Evolutionary conservation across 2,329 filamentous ascomycete genomes (phyloP).

Genomic region (Aspergillus neotritici): DNA sequence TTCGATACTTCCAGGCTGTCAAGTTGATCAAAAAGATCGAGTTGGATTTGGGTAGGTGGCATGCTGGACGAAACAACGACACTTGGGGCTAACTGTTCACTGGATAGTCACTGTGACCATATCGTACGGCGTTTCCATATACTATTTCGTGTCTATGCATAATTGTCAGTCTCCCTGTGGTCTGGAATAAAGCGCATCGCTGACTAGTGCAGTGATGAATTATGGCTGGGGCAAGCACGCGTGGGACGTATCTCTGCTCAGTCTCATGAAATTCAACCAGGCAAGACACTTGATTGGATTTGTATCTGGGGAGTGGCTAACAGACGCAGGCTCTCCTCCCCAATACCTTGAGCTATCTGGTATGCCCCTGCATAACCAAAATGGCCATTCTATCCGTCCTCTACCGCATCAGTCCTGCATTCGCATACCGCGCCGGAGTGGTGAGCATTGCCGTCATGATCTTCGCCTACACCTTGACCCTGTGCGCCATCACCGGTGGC

Average conservation of each 20-base stretch:
- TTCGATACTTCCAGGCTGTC: constrained; percentile 10
- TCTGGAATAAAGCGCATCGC: no score
- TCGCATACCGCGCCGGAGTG: constrained; percentile 3
- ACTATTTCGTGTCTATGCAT: constrained; percentile 9
- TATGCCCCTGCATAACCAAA: constrained; percentile 9
- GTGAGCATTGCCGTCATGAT: constrained; percentile 1
- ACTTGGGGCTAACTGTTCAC: neutral
- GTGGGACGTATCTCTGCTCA: constrained; percentile 9
- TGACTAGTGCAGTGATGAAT: neutral
- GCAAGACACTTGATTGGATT: neutral
- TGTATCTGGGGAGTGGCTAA: no score
- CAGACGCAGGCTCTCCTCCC: neutral
- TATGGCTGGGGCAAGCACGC: constrained; percentile 12
- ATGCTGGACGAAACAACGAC: no score
- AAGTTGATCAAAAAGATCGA: constrained; percentile 9
- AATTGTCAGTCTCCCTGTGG: neutral
- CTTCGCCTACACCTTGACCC: constrained; percentile 5
- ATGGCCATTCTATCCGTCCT: constrained; percentile 11
- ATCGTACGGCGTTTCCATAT: constrained; percentile 7
- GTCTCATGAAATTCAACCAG: constrained; percentile 8
- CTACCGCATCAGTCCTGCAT: constrained; percentile 10
- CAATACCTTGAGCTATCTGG: constrained; percentile 10
- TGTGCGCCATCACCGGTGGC: constrained; percentile 11
- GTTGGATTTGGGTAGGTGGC: constrained; percentile 2
- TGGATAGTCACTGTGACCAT: constrained; percentile 8